Evolutionary conservation across 305 asterid genomes (phyloP).

Genomic region (Fraxinus floribunda): DNA sequence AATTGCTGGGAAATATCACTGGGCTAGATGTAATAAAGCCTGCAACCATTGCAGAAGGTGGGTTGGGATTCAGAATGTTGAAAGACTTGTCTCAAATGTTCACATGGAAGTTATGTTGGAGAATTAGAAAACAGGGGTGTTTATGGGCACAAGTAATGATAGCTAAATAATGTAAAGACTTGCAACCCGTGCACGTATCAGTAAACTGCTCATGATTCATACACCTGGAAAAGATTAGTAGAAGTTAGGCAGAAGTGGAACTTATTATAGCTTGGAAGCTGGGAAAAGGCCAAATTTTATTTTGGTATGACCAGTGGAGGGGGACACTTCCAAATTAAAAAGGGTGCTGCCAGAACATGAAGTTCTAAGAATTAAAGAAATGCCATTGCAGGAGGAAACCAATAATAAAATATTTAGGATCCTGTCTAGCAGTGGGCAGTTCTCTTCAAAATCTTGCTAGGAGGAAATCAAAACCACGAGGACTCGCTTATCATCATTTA

Average conservation of each 20-base stretch:
- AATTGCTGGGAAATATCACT: not conserved
- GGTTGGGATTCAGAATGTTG: not conserved
- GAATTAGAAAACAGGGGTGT: not conserved
- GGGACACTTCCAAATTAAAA: too few species aligned
- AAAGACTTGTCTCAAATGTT: not conserved
- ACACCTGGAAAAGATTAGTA: not conserved
- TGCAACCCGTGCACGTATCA: not conserved
- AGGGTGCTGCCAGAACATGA: too few species aligned
- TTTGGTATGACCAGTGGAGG: not conserved
- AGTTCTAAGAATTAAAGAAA: too few species aligned
- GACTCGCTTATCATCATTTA: not conserved
- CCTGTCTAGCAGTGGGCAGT: not conserved
- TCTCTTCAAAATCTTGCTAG: not conserved
- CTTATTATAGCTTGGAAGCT: not conserved
- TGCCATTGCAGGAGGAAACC: too few species aligned
- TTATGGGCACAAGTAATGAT: not conserved
- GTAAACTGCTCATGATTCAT: not conserved
- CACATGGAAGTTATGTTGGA: not conserved
- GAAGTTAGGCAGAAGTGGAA: not conserved
- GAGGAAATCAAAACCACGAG: not conserved
- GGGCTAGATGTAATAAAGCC: not conserved
- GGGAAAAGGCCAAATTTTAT: not conserved
- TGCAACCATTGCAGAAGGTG: not conserved
- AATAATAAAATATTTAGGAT: too few species aligned
- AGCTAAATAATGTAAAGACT: not conserved